A percentile compares a stretch with the other conserved stretches of the same genome.
These are phyloP conservation scores for Nannizzia gypsea DNA, from an alignment of 2,329 filamentous ascomycete genomes.

Conservation along the genomic window DNA sequence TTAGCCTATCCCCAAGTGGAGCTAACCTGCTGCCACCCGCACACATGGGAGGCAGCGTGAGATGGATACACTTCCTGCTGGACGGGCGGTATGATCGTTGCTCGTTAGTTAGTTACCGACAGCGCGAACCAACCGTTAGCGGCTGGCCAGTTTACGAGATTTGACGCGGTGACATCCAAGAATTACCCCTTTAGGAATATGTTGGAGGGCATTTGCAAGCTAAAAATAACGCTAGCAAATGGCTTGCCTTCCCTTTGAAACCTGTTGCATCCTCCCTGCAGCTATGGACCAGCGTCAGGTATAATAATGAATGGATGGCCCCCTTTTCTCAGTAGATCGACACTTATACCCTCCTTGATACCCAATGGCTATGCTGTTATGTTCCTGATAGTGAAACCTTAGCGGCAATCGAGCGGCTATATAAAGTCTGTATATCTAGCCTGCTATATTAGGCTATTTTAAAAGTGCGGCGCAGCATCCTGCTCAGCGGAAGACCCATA, in stretches of 20 bases:
- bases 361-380: background rate
- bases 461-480: background rate
- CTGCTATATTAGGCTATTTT: background rate
- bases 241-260: background rate
- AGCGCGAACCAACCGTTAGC: background rate
- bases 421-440: background rate
- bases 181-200: background rate
- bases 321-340: background rate
- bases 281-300: background rate
- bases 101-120: background rate
- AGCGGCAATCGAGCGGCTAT: background rate
- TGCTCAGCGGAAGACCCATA: background rate
- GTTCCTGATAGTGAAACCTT: background rate
- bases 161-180: background rate
- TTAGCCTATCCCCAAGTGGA: background rate
- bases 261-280: background rate
- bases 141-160: background rate
- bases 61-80: background rate
- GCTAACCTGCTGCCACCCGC: background rate
- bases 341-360: background rate
- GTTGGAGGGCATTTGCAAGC: background rate
- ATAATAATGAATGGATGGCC: background rate
- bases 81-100: background rate
- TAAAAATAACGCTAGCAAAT: background rate
- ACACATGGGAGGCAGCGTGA: background rate